Conservation (phyloP, 2,329 filamentous ascomycete species). For the Hypoxylon sp. region DNA sequence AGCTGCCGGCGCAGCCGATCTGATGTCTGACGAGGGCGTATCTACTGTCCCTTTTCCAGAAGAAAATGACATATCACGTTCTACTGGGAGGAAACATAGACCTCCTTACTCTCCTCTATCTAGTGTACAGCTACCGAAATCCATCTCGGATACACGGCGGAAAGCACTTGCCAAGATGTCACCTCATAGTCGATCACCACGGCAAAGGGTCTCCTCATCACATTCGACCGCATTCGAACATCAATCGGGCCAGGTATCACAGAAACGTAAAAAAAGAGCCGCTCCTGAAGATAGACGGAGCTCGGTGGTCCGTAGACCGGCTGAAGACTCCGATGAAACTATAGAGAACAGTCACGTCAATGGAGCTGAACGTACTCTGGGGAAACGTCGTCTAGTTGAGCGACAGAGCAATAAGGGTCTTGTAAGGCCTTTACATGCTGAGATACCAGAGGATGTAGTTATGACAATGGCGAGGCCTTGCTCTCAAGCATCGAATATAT, state of each 20-base stretch:
- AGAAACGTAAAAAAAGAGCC: neutral
- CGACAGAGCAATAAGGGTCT: constrained; percentile 20
- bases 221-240: constrained; percentile 7
- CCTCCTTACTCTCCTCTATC: constrained; percentile 17
- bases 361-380: constrained; percentile 5
- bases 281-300: neutral
- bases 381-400: neutral
- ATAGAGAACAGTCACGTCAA: constrained; percentile 12
- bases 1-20: neutral
- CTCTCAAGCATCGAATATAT: constrained; percentile 50
- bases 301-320: neutral
- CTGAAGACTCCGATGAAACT: constrained; percentile 13
- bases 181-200: constrained; percentile 11
- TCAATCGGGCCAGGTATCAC: neutral
- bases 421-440: constrained; percentile 14
- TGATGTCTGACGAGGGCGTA: neutral
- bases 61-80: neutral
- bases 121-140: constrained; percentile 30
- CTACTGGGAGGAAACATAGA: constrained; percentile 2
- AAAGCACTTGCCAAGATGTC: constrained; percentile 35
- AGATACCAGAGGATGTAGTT: neutral
- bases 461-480: constrained; percentile 17
- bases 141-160: constrained; percentile 28
- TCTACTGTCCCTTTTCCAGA: constrained; percentile 28
- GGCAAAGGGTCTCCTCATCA: neutral